A percentile compares a stretch with the other conserved stretches of the same genome.
Evolutionary conservation across 768 basidiomycete genomes (phyloP).

Genomic region (Daedaleopsis nitida): DNA sequence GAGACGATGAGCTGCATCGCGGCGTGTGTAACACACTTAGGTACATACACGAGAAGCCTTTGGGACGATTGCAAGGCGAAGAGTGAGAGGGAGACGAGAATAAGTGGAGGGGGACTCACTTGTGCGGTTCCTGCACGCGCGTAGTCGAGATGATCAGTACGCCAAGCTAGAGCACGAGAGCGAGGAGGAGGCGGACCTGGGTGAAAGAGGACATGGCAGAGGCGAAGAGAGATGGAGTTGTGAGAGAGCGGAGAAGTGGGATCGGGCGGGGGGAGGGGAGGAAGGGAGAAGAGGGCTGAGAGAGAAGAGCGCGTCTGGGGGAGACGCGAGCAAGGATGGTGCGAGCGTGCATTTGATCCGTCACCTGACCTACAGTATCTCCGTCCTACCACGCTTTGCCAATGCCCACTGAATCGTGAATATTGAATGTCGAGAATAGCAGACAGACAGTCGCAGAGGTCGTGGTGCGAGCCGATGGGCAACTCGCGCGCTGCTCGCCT

Average conservation of each 20-base stretch:
- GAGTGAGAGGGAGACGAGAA: neutral
- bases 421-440: constrained; percentile 1
- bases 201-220: constrained; percentile 35
- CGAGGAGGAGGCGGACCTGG: constrained; percentile 29
- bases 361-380: constrained; percentile 21
- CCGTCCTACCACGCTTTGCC: too few relatives aligned
- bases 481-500: neutral
- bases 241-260: constrained; percentile 4
- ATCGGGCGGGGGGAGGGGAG: constrained; percentile 7
- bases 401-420: too few relatives aligned
- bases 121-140: constrained; percentile 44
- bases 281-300: constrained; percentile 13
- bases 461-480: neutral
- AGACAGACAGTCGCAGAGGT: neutral
- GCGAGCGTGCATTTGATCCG: constrained; percentile 24
- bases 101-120: constrained; percentile 38
- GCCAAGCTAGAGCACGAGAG: neutral
- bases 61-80: neutral
- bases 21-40: neutral
- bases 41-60: constrained; percentile 29
- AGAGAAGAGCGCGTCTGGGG: constrained; percentile 14
- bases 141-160: constrained; percentile 10
- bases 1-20: constrained; percentile 17
- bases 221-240: constrained; percentile 1
- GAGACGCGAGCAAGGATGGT: neutral